phyloP scores from a whole-genome alignment of 371 early-diverging fungal genomes.

The Lichtheimia ramosa region DNA sequence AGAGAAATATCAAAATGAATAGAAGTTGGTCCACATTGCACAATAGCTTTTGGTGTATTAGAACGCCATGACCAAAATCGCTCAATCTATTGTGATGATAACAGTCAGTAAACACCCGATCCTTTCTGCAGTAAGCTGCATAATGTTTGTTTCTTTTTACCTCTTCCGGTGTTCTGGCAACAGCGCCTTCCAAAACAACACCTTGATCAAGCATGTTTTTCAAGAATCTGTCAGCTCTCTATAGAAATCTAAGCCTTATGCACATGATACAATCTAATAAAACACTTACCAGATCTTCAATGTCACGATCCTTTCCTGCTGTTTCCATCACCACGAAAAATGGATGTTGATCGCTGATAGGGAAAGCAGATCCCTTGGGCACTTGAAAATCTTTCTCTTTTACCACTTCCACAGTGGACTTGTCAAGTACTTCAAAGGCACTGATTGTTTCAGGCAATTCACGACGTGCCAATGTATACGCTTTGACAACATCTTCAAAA shows the following conservation, averaged over 20 bases:
- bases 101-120: not conserved
- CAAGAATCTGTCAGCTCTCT: constrained; percentile 65
- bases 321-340: constrained; percentile 93
- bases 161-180: constrained; percentile 54
- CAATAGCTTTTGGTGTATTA: constrained; percentile 35
- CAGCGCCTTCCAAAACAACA: constrained; percentile 72
- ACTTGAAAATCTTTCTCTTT: constrained; percentile 50
- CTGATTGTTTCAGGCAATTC: constrained; percentile 84
- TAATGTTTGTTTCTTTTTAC: constrained; percentile 6
- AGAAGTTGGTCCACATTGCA: constrained; percentile 54
- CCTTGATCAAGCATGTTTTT: constrained; percentile 56
- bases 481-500: constrained; percentile 68
- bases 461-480: constrained; percentile 65
- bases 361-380: constrained; percentile 42
- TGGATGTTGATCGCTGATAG: constrained; percentile 54
- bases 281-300: constrained; percentile 65
- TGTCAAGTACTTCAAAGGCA: constrained; percentile 95
- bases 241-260: not conserved
- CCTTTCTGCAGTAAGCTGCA: not conserved
- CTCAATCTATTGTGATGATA: constrained; percentile 37
- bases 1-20: constrained; percentile 82
- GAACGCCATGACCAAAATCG: constrained; percentile 42
- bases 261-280: not conserved
- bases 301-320: constrained; percentile 77
- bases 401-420: constrained; percentile 60